Conservation (phyloP, 1,139 yeast genomes). For the Schizosaccharomyces versatilis region DNA sequence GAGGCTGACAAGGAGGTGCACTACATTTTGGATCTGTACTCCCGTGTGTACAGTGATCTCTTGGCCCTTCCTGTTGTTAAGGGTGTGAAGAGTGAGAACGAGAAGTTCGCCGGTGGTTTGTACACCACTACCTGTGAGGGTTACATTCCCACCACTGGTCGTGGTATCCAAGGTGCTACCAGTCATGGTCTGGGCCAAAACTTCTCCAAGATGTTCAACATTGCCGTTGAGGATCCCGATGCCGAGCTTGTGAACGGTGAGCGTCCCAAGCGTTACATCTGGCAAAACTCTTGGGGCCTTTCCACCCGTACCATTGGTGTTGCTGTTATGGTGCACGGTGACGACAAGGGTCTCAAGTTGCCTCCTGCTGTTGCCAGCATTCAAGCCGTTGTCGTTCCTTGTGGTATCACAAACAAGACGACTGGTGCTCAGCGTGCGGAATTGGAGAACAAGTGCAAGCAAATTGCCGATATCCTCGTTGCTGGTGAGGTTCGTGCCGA, state of each 20-base stretch:
- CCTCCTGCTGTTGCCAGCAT: conserved; percentile 92
- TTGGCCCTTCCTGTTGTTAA: conserved; percentile 93
- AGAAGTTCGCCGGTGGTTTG: conserved; percentile 93
- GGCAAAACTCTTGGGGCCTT: conserved; percentile 98
- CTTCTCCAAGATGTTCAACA: conserved; percentile 95
- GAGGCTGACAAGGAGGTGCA: conserved; percentile 69
- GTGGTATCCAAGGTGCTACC: conserved; percentile 98
- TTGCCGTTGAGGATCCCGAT: conserved; percentile 83
- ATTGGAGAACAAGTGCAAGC: conserved; percentile 47
- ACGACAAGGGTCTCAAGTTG: conserved; percentile 89
- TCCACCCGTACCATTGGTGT: conserved; percentile 98
- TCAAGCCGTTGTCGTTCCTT: conserved; percentile 85
- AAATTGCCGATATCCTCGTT: conserved; percentile 37
- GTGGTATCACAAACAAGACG: conserved; percentile 79
- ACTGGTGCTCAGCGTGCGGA: conserved; percentile 48
- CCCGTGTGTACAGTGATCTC: conserved; percentile 64
- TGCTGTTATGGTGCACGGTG: conserved; percentile 96
- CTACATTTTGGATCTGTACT: conserved; percentile 70
- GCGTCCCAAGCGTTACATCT: conserved; percentile 66
- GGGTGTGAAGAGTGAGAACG: conserved; percentile 91
- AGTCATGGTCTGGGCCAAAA: conserved; percentile 95
- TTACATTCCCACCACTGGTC: conserved; percentile 91
- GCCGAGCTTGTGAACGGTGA: conserved; percentile 24
- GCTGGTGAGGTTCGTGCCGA: conserved; percentile 42
- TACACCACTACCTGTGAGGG: conserved; percentile 94